Evolutionary conservation across 2,329 filamentous ascomycete genomes (phyloP).

Genomic region (Incumbomyces lentus): DNA sequence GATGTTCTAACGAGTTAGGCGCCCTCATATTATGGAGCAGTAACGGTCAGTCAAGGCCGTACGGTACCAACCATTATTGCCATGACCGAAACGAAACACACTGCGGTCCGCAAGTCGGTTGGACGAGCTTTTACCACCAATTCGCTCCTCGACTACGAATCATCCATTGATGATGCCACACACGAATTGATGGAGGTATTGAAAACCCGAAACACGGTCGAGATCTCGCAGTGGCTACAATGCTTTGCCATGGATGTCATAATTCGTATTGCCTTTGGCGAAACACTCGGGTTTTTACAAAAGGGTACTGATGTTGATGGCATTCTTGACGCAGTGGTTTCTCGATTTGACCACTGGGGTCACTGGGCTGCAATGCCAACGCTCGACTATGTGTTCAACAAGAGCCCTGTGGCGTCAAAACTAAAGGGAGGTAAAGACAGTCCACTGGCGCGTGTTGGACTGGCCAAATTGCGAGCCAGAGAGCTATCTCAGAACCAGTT

Average conservation of each 20-base stretch:
- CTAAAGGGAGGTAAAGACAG: conserved; percentile 53
- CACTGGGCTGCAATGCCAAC: conserved; percentile 8
- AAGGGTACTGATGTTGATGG: conserved; percentile 30
- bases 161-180: conserved; percentile 5
- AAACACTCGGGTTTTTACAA: conserved; percentile 35
- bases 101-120: conserved; percentile 4
- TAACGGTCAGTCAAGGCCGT: conserved; percentile 1
- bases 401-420: conserved; percentile 54
- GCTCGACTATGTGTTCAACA: conserved; percentile 46
- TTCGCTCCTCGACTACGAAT: conserved; percentile 9
- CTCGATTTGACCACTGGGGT: conserved; percentile 5
- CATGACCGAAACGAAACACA: conserved; percentile 8
- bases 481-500: conserved; percentile 45
- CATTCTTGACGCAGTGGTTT: conserved; percentile 22
- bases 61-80: conserved; percentile 7
- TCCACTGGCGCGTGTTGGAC: conserved; percentile 55
- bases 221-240: conserved; percentile 50
- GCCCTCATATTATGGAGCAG: conserved; percentile 4
- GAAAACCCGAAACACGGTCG: too few relatives aligned
- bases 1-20: not conserved
- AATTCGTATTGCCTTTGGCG: conserved; percentile 32
- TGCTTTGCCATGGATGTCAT: conserved; percentile 35
- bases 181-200: too few relatives aligned
- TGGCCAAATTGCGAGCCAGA: conserved; percentile 55
- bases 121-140: conserved; percentile 9